phyloP scores from a whole-genome alignment of 345 rosid species.

The Brassica rapa region DNA sequence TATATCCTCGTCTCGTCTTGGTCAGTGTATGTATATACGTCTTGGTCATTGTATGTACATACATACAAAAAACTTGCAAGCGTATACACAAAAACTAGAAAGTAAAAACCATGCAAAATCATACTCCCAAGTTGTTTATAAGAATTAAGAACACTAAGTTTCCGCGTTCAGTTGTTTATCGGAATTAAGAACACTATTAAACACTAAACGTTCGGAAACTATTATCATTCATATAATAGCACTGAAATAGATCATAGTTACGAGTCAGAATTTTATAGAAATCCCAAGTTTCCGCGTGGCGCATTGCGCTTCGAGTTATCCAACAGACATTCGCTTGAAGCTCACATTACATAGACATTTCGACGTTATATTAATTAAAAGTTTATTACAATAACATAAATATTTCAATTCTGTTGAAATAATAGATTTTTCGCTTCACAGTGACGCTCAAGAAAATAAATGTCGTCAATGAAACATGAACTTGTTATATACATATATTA shows the following conservation, averaged over 20 bases:
- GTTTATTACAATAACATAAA: neutral
- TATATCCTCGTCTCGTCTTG: neutral
- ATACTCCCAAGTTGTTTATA: too few species aligned
- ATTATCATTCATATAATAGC: neutral
- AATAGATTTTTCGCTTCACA: slow-evolving; percentile 31
- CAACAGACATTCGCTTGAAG: slow-evolving; percentile 33
- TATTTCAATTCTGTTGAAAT: slow-evolving; percentile 16
- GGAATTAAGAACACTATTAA: neutral
- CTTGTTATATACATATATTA: neutral
- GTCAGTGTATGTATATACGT: neutral
- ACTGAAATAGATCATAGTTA: slow-evolving; percentile 19
- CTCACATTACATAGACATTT: slow-evolving; percentile 29
- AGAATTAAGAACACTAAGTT: neutral
- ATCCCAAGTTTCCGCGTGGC: slow-evolving; percentile 39
- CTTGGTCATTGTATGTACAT: too few species aligned
- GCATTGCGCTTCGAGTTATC: slow-evolving; percentile 23
- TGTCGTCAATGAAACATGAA: slow-evolving; percentile 39
- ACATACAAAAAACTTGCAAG: too few species aligned
- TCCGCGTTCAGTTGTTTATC: too few species aligned
- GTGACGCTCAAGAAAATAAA: slow-evolving; percentile 30
- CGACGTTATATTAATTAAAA: slow-evolving; percentile 29
- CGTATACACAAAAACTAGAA: neutral
- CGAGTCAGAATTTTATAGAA: slow-evolving; percentile 12
- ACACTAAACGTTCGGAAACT: neutral
- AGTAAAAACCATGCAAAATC: neutral